phyloP scores from a whole-genome alignment of 2,329 filamentous ascomycete genomes.

The Diaporthe vexans region DNA sequence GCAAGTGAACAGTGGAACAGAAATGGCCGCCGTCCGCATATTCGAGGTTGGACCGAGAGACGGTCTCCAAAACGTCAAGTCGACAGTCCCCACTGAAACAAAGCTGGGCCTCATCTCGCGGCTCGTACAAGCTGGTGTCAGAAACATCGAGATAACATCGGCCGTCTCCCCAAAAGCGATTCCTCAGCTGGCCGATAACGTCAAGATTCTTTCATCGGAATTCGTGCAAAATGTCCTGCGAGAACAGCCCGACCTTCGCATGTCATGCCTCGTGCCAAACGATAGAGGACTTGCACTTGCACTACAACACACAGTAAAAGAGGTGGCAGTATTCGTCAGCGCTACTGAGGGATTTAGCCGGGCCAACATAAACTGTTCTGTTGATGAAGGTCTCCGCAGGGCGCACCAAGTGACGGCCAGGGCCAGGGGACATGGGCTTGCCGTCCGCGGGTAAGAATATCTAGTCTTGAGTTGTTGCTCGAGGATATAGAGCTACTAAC shows the following conservation, averaged over 20 bases:
- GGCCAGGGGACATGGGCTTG: slow-evolving; percentile 58
- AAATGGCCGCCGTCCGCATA: slow-evolving; percentile 54
- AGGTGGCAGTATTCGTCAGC: slow-evolving; percentile 69
- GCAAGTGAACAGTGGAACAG: not conserved
- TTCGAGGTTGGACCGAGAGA: slow-evolving; percentile 79
- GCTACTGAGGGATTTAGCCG: slow-evolving; percentile 71
- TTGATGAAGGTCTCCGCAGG: slow-evolving; percentile 65
- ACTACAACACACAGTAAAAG: slow-evolving; percentile 41
- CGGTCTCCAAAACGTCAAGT: slow-evolving; percentile 77
- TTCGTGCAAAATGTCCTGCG: slow-evolving; percentile 40
- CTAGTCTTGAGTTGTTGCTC: not conserved
- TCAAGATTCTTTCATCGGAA: slow-evolving; percentile 57
- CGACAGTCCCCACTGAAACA: slow-evolving; percentile 67
- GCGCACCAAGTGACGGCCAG: slow-evolving; percentile 62
- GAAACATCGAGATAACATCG: slow-evolving; percentile 75
- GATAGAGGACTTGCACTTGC: slow-evolving; percentile 65
- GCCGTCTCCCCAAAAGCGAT: slow-evolving; percentile 78
- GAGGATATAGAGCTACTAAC: too few species aligned
- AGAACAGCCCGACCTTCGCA: not conserved
- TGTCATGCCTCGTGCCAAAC: slow-evolving; percentile 63
- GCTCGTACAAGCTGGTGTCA: slow-evolving; percentile 69
- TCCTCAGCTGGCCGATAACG: slow-evolving; percentile 74
- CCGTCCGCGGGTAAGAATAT: slow-evolving; percentile 59
- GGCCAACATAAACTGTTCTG: slow-evolving; percentile 72
- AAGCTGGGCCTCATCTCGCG: slow-evolving; percentile 75